Evolutionary conservation across 441 rosid species (phyloP).

Genomic region (Dalechampia spathulata): DNA sequence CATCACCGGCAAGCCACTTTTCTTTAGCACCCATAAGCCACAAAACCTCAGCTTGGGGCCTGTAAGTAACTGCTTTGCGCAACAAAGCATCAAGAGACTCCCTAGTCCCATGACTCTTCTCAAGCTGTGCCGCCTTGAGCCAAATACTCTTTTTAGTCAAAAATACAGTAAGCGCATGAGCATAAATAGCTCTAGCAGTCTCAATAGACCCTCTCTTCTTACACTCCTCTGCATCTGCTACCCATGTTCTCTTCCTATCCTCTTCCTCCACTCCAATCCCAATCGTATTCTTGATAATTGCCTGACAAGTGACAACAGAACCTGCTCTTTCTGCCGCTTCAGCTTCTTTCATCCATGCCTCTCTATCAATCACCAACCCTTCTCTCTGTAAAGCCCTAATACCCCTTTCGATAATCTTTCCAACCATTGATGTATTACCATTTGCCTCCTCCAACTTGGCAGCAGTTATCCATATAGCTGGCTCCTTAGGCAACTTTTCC

Average conservation of each 20-base stretch:
- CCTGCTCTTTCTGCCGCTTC: conserved; percentile 90
- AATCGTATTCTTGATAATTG: conserved; percentile 66
- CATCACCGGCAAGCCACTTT: conserved; percentile 99
- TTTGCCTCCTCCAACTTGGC: conserved; percentile 96
- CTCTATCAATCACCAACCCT: conserved; percentile 82
- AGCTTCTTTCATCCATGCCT: conserved; percentile 95
- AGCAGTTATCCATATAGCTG: conserved; percentile 92
- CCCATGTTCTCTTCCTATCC: conserved; percentile 99
- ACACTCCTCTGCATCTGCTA: conserved; percentile 98
- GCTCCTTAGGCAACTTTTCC: conserved; percentile 75
- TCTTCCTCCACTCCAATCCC: conserved; percentile 94
- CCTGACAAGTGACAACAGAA: conserved; percentile 80
- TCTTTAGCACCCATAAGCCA: conserved; percentile 99
- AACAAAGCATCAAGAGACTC: conserved; percentile 92
- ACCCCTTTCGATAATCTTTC: conserved; percentile 88
- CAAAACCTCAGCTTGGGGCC: conserved; percentile 92
- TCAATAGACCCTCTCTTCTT: conserved; percentile 87
- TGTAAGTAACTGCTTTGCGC: conserved; percentile 76
- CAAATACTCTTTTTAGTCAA: conserved; percentile 95
- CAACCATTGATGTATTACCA: conserved; percentile 73
- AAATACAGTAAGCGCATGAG: conserved; percentile 77
- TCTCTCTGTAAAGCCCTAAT: conserved; percentile 77
- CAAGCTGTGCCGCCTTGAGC: conserved; percentile 95
- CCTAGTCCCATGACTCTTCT: conserved; percentile 91
- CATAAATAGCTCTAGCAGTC: conserved; percentile 92